A percentile compares a stretch with the other conserved stretches of the same genome.
Evolutionary conservation across 2,329 filamentous ascomycete genomes (phyloP).

Genomic region (Lachnellula occidentalis): DNA sequence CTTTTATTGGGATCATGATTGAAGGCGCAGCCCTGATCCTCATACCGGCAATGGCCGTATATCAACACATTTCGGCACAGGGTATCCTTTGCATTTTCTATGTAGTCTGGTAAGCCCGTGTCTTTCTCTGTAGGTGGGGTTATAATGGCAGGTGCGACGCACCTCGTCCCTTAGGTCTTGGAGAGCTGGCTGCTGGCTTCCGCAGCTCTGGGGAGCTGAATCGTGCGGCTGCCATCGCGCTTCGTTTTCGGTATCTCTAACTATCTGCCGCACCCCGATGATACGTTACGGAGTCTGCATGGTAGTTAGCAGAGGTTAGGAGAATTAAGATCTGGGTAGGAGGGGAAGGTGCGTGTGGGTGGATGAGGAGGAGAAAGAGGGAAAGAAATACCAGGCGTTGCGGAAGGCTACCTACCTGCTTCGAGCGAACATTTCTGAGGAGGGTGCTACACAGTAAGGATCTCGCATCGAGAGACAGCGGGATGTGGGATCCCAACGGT

Average conservation of each 20-base stretch:
- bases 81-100: constrained; percentile 78
- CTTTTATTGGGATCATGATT: constrained; percentile 74
- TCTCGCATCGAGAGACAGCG: constrained; percentile 12
- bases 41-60: constrained; percentile 87
- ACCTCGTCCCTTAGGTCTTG: constrained; percentile 52
- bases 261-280: constrained; percentile 30
- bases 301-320: constrained; percentile 14
- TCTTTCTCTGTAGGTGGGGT: background rate
- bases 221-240: constrained; percentile 29
- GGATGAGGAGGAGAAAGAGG: background rate
- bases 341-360: background rate
- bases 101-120: constrained; percentile 15
- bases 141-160: constrained; percentile 22
- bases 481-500: background rate
- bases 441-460: constrained; percentile 7
- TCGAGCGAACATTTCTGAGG: constrained; percentile 28
- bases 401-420: constrained; percentile 21
- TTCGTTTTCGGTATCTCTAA: constrained; percentile 13
- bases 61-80: constrained; percentile 90
- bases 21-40: constrained; percentile 83
- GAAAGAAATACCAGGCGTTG: background rate
- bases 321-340: background rate
- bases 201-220: constrained; percentile 30
- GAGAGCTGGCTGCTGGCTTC: constrained; percentile 46
- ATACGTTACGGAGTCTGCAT: constrained; percentile 27